phyloP scores from a whole-genome alignment of 2,329 filamentous ascomycete species.

The Tolypocladium inflatum region DNA sequence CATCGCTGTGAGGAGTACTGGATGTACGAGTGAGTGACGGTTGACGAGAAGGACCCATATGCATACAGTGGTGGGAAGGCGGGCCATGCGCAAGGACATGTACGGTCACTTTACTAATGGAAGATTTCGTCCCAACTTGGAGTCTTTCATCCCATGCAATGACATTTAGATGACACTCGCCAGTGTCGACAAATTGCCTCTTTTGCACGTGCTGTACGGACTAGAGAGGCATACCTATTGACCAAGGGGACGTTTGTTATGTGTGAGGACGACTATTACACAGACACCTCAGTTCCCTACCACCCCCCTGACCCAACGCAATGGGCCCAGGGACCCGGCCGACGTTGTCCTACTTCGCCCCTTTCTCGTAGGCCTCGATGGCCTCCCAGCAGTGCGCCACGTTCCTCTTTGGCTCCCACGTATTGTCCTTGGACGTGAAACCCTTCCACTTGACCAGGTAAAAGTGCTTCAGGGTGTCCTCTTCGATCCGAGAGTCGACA shows the following conservation, averaged over 20 bases:
- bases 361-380: slow-evolving; percentile 26
- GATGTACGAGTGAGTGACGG: neutral
- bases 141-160: neutral
- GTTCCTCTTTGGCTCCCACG: slow-evolving; percentile 43
- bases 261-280: neutral
- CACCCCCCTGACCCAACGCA: neutral
- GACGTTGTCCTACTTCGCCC: neutral
- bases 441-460: slow-evolving; percentile 47
- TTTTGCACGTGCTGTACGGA: too few relatives aligned
- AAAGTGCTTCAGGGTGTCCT: slow-evolving; percentile 24
- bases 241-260: neutral
- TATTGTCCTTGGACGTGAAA: slow-evolving; percentile 32
- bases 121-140: neutral
- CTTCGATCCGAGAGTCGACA: slow-evolving; percentile 28
- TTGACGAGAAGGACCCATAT: neutral
- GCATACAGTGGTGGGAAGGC: neutral
- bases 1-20: neutral
- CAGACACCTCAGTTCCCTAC: neutral
- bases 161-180: neutral
- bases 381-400: slow-evolving; percentile 27
- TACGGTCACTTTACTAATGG: neutral
- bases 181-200: too few relatives aligned
- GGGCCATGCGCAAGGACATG: neutral
- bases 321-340: neutral
- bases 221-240: neutral